Conservation (phyloP, 192 early-diverging fungal species). For the Coemansia erecta region DNA sequence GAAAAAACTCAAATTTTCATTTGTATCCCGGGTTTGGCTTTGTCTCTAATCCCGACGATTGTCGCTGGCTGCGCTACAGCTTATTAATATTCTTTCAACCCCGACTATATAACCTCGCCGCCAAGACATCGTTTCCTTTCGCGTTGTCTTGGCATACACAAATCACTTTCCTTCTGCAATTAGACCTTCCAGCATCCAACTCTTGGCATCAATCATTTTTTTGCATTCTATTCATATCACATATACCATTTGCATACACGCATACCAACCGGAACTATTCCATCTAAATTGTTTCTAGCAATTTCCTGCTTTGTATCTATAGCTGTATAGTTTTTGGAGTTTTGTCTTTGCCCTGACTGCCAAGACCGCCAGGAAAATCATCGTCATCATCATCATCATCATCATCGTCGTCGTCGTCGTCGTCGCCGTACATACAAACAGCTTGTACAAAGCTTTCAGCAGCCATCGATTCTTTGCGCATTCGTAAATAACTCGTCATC, state of each 20-base stretch:
- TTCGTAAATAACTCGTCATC: neutral
- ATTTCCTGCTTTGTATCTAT: too few species aligned
- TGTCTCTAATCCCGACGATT: too few species aligned
- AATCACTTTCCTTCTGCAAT: neutral
- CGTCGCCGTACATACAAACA: too few species aligned
- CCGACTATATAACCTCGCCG: neutral
- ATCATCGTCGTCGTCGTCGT: too few species aligned
- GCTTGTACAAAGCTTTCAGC: neutral
- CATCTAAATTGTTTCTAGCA: neutral
- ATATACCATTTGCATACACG: constrained; percentile 5
- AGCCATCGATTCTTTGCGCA: neutral
- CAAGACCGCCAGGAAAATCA: neutral
- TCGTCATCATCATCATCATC: neutral
- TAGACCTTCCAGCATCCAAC: neutral
- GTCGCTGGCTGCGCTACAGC: neutral
- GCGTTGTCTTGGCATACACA: constrained; percentile 10
- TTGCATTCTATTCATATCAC: constrained; percentile 5
- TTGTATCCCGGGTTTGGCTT: too few species aligned
- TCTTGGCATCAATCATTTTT: constrained; percentile 1
- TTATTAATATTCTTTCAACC: neutral
- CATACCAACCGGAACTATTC: neutral
- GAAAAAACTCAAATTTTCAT: too few species aligned
- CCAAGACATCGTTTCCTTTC: constrained; percentile 12
- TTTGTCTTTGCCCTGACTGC: neutral
- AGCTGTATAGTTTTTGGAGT: neutral